Percentiles rank a stretch among this genome's conserved stretches.
phyloP scores from a whole-genome alignment of 176 grass and related monocot genomes.

The Triticum timopheevii region DNA sequence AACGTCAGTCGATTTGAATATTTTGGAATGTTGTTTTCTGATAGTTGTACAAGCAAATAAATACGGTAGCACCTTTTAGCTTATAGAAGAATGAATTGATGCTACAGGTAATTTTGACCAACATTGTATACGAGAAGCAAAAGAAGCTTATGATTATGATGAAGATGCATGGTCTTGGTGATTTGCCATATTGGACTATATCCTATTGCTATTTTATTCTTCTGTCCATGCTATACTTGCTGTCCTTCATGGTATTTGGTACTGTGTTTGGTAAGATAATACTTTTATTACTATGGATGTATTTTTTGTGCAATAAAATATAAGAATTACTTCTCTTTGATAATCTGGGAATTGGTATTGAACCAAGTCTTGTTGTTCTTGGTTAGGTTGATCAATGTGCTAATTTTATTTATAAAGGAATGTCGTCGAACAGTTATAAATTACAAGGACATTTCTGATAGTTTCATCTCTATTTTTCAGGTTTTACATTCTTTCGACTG shows the following conservation, averaged over 20 bases:
- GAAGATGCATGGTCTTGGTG: slow-evolving; percentile 90
- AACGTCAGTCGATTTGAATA: not conserved
- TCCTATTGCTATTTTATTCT: slow-evolving; percentile 79
- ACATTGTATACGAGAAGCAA: slow-evolving; percentile 73
- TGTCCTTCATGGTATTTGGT: slow-evolving; percentile 79
- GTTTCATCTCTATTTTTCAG: slow-evolving; percentile 41
- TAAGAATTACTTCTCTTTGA: not conserved
- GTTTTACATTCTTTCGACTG: slow-evolving; percentile 63
- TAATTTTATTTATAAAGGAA: not conserved
- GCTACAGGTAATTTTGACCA: slow-evolving; percentile 68
- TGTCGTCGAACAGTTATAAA: not conserved
- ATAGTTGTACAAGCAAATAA: not conserved
- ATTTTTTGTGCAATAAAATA: slow-evolving; percentile 16
- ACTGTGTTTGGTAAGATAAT: slow-evolving; percentile 52
- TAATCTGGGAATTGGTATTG: not conserved
- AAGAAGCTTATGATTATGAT: slow-evolving; percentile 82
- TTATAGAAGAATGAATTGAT: slow-evolving; percentile 18
- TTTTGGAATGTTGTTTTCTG: not conserved
- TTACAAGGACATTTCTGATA: slow-evolving; percentile 7
- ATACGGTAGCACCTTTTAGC: not conserved
- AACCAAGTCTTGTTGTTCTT: slow-evolving; percentile 10
- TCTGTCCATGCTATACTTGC: slow-evolving; percentile 58
- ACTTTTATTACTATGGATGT: slow-evolving; percentile 16
- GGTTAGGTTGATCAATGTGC: not conserved
- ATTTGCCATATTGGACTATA: slow-evolving; percentile 83